Percentiles rank a stretch among this genome's conserved stretches.
These are phyloP conservation scores for Scedosporium boydii DNA, from an alignment of 2,329 filamentous ascomycete genomes.

Conservation along the genomic window DNA sequence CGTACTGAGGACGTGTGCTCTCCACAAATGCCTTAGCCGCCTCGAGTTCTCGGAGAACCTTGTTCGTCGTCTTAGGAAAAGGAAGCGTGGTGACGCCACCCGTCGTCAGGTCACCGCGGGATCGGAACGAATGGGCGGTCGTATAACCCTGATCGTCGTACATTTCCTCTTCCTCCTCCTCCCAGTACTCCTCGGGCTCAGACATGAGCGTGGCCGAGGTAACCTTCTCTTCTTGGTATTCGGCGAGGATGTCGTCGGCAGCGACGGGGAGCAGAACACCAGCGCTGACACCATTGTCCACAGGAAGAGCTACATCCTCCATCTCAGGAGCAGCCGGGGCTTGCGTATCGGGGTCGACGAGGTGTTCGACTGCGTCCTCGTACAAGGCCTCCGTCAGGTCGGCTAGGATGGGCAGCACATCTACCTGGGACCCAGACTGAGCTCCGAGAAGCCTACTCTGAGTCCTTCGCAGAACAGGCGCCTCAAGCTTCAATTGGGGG, in stretches of 20 bases:
- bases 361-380: slow-evolving; percentile 34
- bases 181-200: slow-evolving; percentile 62
- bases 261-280: not conserved
- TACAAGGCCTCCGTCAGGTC: slow-evolving; percentile 31
- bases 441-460: slow-evolving; percentile 31
- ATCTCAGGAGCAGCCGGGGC: not conserved
- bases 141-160: slow-evolving; percentile 59
- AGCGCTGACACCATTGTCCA: not conserved
- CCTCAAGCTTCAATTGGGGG: slow-evolving; percentile 37
- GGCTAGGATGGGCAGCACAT: slow-evolving; percentile 15
- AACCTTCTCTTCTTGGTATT: slow-evolving; percentile 5
- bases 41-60: slow-evolving; percentile 64
- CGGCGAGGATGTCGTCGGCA: not conserved
- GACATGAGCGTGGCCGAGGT: slow-evolving; percentile 12
- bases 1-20: slow-evolving; percentile 57
- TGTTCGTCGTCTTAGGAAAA: slow-evolving; percentile 61
- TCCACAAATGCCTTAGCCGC: slow-evolving; percentile 56
- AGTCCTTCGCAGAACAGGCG: slow-evolving; percentile 29
- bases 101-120: slow-evolving; percentile 56
- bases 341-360: slow-evolving; percentile 16
- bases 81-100: slow-evolving; percentile 48
- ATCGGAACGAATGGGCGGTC: slow-evolving; percentile 66
- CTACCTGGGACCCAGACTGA: not conserved
- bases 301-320: not conserved
- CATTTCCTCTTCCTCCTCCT: slow-evolving; percentile 60